Conservation (phyloP, 768 basidiomycete species). For the Hericium coralloides region DNA sequence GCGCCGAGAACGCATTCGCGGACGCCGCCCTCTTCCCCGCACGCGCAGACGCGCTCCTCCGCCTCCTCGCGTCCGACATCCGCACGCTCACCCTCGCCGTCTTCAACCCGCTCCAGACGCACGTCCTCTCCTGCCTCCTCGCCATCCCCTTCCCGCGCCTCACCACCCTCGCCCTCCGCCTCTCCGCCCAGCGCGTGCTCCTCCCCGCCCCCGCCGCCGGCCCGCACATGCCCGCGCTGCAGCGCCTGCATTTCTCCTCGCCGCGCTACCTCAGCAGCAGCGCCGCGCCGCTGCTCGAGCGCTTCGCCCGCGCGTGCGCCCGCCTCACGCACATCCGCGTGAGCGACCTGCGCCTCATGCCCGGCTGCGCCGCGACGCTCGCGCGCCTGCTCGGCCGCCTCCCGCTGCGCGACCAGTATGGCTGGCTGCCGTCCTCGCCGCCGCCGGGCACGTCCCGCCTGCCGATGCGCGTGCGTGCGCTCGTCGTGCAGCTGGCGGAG, state of each 20-base stretch:
- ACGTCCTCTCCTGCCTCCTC: conserved; percentile 1
- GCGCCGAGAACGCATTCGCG: not conserved
- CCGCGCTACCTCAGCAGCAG: conserved; percentile 1
- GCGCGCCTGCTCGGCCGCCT: conserved; percentile 10
- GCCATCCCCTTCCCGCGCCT: not conserved
- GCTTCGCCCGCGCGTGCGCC: not conserved
- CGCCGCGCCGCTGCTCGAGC: conserved; percentile 1
- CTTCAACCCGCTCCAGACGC: not conserved
- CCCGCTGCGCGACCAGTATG: conserved; percentile 5
- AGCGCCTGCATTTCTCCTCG: conserved; percentile 3
- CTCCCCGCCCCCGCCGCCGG: not conserved
- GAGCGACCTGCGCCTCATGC: conserved; percentile 5
- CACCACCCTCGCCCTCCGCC: conserved; percentile 5
- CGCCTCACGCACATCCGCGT: conserved; percentile 4
- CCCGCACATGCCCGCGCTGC: conserved; percentile 3
- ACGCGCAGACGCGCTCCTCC: conserved; percentile 1
- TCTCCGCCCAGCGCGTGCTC: conserved; percentile 1
- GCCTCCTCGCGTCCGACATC: conserved; percentile 4
- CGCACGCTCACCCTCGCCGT: conserved; percentile 6
- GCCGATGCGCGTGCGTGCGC: conserved; percentile 2
- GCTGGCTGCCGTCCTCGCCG: conserved; percentile 1
- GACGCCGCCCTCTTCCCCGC: not conserved
- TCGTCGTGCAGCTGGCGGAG: conserved; percentile 4
- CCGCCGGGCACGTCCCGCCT: not conserved
- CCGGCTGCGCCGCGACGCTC: conserved; percentile 7